phyloP scores from a whole-genome alignment of 2,329 filamentous ascomycete genomes.

The Delphinella strobiligena region DNA sequence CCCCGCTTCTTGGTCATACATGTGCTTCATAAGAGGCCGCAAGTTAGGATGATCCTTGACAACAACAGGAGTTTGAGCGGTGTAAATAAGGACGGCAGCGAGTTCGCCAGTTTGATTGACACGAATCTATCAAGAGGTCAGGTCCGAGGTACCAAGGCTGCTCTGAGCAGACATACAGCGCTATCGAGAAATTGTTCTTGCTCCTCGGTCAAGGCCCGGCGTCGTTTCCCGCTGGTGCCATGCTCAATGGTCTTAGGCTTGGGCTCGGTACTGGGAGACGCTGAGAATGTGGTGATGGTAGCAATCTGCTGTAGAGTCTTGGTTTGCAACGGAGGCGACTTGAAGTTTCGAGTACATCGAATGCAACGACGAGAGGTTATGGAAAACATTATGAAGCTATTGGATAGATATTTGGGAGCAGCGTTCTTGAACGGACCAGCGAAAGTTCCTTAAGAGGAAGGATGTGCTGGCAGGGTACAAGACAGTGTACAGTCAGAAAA shows the following conservation, averaged over 20 bases:
- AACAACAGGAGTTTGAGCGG: conserved; percentile 73
- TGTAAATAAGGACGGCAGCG: conserved; percentile 92
- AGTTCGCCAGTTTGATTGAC: conserved; percentile 97
- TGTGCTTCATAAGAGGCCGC: conserved; percentile 84
- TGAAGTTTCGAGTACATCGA: background rate
- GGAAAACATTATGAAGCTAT: background rate
- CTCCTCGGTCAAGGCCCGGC: conserved; percentile 45
- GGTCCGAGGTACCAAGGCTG: background rate
- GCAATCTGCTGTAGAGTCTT: conserved; percentile 2
- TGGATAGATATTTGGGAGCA: no score
- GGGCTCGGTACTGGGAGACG: conserved; percentile 11
- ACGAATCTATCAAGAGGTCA: conserved; percentile 47
- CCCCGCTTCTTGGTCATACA: conserved; percentile 91
- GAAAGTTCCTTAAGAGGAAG: no score
- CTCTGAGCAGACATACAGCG: conserved; percentile 39
- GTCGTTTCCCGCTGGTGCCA: conserved; percentile 6
- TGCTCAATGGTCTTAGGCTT: conserved; percentile 9
- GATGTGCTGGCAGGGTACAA: no score
- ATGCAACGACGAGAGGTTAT: conserved; percentile 1
- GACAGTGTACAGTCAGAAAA: no score
- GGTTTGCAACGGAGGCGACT: conserved; percentile 2
- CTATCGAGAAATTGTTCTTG: conserved; percentile 66
- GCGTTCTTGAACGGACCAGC: no score
- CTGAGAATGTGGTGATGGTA: conserved; percentile 10
- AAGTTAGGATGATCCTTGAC: conserved; percentile 74